These are phyloP conservation scores for Saccharomycopsis lassenensis DNA, from an alignment of 805 yeast genomes.

Conservation along the genomic window DNA sequence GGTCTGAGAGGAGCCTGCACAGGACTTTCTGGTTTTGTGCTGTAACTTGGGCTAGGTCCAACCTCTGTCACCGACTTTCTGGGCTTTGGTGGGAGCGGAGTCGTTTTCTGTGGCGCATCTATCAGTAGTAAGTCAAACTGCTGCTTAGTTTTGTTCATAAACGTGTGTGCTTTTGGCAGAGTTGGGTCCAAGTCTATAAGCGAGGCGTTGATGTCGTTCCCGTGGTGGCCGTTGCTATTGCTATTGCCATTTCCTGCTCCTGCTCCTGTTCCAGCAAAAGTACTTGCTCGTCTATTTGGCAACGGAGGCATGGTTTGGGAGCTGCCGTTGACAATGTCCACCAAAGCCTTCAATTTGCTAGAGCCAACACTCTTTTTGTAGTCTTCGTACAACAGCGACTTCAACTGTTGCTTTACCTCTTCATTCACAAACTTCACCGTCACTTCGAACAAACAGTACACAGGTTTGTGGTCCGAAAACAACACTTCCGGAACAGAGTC, in stretches of 20 bases:
- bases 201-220: constrained; percentile 22
- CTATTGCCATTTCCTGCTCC: not conserved
- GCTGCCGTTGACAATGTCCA: constrained; percentile 20
- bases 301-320: constrained; percentile 20
- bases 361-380: constrained; percentile 32
- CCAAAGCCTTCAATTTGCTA: constrained; percentile 17
- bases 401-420: constrained; percentile 40
- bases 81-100: constrained; percentile 19
- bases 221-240: constrained; percentile 19
- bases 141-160: constrained; percentile 19
- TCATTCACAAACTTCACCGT: constrained; percentile 63
- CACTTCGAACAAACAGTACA: constrained; percentile 66
- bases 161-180: constrained; percentile 12
- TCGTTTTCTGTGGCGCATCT: constrained; percentile 1
- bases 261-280: not conserved
- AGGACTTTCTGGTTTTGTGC: constrained; percentile 16
- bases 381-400: constrained; percentile 47
- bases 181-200: constrained; percentile 19
- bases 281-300: not conserved
- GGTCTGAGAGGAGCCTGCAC: constrained; percentile 1
- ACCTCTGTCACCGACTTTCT: no score
- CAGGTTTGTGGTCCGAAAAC: constrained; percentile 89
- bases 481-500: constrained; percentile 46
- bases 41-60: no score
- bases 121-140: not conserved